These are phyloP conservation scores for Phytophthora niederhauseri DNA, from an alignment of 352 stramenopile genomes.

Conservation along the genomic window DNA sequence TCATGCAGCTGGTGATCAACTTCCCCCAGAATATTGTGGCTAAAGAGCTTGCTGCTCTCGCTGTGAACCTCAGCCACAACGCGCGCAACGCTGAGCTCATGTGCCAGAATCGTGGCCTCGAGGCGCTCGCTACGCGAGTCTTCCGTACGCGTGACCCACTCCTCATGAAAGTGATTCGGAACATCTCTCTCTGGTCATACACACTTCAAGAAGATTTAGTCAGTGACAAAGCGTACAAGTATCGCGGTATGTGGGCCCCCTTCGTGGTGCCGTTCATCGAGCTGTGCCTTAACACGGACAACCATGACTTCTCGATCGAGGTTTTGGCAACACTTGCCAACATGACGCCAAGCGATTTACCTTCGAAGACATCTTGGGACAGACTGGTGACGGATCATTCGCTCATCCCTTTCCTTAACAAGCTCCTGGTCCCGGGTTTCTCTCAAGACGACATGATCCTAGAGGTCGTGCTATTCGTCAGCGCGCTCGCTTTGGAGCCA, in stretches of 20 bases:
- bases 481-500: conserved; percentile 80
- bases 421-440: conserved; percentile 93
- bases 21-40: conserved; percentile 93
- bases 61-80: conserved; percentile 95
- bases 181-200: conserved; percentile 94
- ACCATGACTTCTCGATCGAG: conserved; percentile 95
- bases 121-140: conserved; percentile 90
- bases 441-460: conserved; percentile 93
- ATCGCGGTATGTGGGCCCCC: conserved; percentile 92
- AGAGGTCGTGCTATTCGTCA: conserved; percentile 90
- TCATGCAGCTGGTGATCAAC: conserved; percentile 96
- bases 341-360: conserved; percentile 92
- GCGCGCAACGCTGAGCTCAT: conserved; percentile 92
- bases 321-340: conserved; percentile 93
- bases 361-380: conserved; percentile 89
- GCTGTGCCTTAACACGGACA: conserved; percentile 85
- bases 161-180: conserved; percentile 95
- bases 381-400: conserved; percentile 88
- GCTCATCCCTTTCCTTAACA: conserved; percentile 90
- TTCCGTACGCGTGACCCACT: conserved; percentile 90
- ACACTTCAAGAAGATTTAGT: conserved; percentile 88
- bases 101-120: conserved; percentile 86
- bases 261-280: conserved; percentile 91
- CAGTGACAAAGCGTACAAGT: conserved; percentile 90
- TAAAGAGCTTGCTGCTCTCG: conserved; percentile 93